phyloP scores from a whole-genome alignment of 495 filamentous ascomycete genomes.

The Coniosporium apollinis region DNA sequence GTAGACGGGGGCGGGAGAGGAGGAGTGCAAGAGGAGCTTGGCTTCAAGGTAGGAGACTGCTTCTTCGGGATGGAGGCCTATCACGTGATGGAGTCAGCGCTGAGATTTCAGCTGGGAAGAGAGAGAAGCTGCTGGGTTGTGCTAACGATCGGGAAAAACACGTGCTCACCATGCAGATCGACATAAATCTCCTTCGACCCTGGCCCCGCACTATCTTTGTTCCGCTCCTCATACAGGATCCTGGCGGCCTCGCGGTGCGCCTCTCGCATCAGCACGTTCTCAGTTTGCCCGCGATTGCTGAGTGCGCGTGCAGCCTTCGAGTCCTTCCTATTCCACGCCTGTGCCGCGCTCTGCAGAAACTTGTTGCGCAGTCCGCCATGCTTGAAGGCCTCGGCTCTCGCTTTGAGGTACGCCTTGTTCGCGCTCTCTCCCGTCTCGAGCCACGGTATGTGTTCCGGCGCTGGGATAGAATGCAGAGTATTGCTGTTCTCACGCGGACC shows the following conservation, averaged over 20 bases:
- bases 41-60: conserved; percentile 86
- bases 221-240: conserved; percentile 85
- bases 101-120: background rate
- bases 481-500: conserved; percentile 58
- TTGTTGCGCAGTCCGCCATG: conserved; percentile 93
- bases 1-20: conserved; percentile 49
- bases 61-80: conserved; percentile 81
- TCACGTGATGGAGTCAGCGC: background rate
- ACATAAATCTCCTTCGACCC: conserved; percentile 65
- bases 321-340: conserved; percentile 99
- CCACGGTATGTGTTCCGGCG: conserved; percentile 91
- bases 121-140: too few relatives aligned
- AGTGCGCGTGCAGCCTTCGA: conserved; percentile 90
- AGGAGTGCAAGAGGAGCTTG: conserved; percentile 62
- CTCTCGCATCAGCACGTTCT: conserved; percentile 94
- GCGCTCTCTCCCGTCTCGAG: conserved; percentile 80
- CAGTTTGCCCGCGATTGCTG: conserved; percentile 81
- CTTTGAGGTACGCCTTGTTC: conserved; percentile 89
- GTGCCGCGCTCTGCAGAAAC: conserved; percentile 93
- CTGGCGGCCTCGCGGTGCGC: conserved; percentile 89
- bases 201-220: conserved; percentile 34
- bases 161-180: conserved; percentile 68
- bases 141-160: background rate
- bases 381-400: conserved; percentile 84
- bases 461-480: conserved; percentile 64